These are phyloP conservation scores for Phialemoniopsis sp. DNA, from an alignment of 2,329 filamentous ascomycete species.

Conservation along the genomic window DNA sequence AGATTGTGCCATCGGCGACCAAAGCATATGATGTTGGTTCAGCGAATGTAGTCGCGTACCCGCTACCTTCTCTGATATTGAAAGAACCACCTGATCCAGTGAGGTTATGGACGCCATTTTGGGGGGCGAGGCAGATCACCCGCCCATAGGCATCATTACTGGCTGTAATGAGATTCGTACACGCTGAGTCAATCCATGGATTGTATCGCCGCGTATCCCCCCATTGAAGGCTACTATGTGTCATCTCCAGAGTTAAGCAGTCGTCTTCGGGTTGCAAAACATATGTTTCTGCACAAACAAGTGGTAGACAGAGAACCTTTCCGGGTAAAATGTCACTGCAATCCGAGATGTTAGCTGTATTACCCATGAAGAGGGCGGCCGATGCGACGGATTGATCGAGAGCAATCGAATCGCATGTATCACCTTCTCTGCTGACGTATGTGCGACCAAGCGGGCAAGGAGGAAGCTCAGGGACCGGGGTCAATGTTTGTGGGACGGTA, in stretches of 20 bases:
- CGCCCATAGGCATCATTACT: neutral
- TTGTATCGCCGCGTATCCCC: slow-evolving; percentile 1
- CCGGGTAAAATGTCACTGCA: slow-evolving; percentile 5
- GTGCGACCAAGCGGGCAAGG: slow-evolving; percentile 1
- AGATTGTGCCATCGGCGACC: neutral
- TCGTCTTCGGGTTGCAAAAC: neutral
- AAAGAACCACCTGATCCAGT: neutral
- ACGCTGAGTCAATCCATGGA: slow-evolving; percentile 2
- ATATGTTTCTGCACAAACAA: neutral
- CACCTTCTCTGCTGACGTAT: slow-evolving; percentile 7
- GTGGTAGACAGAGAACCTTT: neutral
- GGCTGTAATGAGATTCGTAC: slow-evolving; percentile 2
- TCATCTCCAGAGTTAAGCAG: neutral
- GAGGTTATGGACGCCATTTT: neutral
- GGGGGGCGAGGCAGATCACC: neutral
- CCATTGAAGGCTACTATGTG: neutral
- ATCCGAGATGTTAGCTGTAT: slow-evolving; percentile 8
- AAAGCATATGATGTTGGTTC: neutral
- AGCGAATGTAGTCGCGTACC: neutral
- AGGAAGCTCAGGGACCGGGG: no score
- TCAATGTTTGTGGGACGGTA: neutral
- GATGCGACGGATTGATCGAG: slow-evolving; percentile 8
- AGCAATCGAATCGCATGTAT: slow-evolving; percentile 14
- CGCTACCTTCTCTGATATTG: neutral
- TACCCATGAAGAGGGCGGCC: slow-evolving; percentile 11